Conservation (phyloP, 768 basidiomycete genomes). For the Cystobasidium onofrii region DNA sequence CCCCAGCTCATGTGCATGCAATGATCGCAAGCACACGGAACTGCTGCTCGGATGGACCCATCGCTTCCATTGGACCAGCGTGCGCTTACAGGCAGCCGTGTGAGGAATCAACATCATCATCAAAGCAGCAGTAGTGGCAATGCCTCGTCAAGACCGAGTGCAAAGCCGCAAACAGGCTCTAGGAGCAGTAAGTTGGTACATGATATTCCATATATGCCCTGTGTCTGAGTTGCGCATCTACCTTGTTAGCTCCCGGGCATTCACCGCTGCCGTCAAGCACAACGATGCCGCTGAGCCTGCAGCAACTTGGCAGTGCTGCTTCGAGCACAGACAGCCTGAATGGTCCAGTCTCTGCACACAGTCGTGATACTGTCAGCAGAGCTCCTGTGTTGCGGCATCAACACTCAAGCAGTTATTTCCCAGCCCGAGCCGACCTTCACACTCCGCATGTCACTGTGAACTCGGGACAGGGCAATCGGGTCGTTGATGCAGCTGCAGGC, state of each 20-base stretch:
- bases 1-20: neutral
- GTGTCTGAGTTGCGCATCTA: neutral
- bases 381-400: neutral
- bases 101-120: neutral
- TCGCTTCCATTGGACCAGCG: neutral
- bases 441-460: neutral
- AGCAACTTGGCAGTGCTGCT: slow-evolving; percentile 1
- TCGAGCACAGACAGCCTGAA: slow-evolving; percentile 1
- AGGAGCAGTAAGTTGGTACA: neutral
- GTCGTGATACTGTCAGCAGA: neutral
- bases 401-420: neutral
- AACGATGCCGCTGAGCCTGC: slow-evolving; percentile 1
- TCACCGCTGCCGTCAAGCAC: neutral
- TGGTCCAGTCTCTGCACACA: neutral
- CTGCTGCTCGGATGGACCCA: neutral
- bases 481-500: neutral
- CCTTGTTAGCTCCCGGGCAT: neutral
- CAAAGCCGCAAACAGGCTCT: neutral
- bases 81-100: neutral
- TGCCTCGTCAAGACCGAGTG: neutral
- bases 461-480: neutral
- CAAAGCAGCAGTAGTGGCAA: slow-evolving; percentile 4
- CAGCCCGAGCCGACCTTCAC: neutral
- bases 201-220: no score
- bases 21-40: neutral